Conservation (phyloP, 768 basidiomycete species). For the Trametes cingulata region DNA sequence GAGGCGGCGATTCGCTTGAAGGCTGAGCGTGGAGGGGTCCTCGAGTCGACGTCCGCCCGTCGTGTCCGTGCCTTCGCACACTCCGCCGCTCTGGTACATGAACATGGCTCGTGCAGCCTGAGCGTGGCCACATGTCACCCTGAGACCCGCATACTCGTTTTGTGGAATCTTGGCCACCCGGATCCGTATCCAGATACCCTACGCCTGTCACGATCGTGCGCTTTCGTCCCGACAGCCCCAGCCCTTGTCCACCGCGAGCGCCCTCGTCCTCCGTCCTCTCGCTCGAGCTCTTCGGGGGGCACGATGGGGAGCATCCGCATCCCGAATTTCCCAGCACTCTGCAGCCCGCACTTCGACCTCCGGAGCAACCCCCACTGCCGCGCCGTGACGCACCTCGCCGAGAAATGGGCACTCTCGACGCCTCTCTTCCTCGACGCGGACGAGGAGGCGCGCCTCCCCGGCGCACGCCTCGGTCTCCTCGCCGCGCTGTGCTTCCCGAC, state of each 20-base stretch:
- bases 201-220: neutral
- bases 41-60: no score
- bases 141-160: constrained; percentile 2
- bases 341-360: constrained; percentile 27
- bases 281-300: neutral
- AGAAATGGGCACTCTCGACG: constrained; percentile 25
- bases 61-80: constrained; percentile 8
- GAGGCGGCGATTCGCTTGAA: neutral
- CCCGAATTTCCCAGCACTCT: constrained; percentile 28
- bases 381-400: constrained; percentile 22
- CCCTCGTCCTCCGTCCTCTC: neutral
- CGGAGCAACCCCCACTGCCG: constrained; percentile 30
- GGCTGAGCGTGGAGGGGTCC: no score
- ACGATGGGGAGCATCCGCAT: constrained; percentile 28
- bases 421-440: constrained; percentile 21
- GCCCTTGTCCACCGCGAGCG: neutral
- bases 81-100: constrained; percentile 13
- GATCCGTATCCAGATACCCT: constrained; percentile 1
- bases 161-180: constrained; percentile 7
- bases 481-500: constrained; percentile 61
- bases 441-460: constrained; percentile 23
- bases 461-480: constrained; percentile 49
- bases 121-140: constrained; percentile 15
- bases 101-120: constrained; percentile 13
- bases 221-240: neutral